Conservation (phyloP, 345 rosid genomes). For the Conringia planisiliqua region DNA sequence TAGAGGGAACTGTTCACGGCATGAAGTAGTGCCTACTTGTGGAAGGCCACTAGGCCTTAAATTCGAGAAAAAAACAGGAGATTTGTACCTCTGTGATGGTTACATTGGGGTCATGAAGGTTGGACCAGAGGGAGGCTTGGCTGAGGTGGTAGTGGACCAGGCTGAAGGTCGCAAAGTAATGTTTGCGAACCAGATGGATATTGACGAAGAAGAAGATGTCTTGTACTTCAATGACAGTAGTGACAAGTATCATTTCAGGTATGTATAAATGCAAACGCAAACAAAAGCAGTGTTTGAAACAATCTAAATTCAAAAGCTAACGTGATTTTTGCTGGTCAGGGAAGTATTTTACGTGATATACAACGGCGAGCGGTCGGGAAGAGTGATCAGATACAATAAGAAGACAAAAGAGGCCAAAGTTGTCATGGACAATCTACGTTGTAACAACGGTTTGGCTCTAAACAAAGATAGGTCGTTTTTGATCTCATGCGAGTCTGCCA, state of each 20-base stretch:
- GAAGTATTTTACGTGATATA: background rate
- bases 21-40: slow-evolving; percentile 53
- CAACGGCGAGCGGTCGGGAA: slow-evolving; percentile 5
- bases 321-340: background rate
- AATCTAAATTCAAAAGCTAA: background rate
- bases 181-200: slow-evolving; percentile 62
- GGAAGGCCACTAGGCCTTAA: slow-evolving; percentile 74
- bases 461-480: slow-evolving; percentile 55
- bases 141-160: slow-evolving; percentile 40
- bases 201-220: slow-evolving; percentile 51
- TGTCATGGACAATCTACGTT: slow-evolving; percentile 31
- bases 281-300: background rate
- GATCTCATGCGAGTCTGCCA: slow-evolving; percentile 44
- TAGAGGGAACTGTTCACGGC: slow-evolving; percentile 52
- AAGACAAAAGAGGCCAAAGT: slow-evolving; percentile 24
- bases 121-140: slow-evolving; percentile 64
- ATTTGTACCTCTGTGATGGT: slow-evolving; percentile 75
- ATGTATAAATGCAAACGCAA: background rate
- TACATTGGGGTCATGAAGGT: slow-evolving; percentile 60
- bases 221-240: slow-evolving; percentile 77
- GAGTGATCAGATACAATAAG: slow-evolving; percentile 19
- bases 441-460: slow-evolving; percentile 63
- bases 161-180: slow-evolving; percentile 50
- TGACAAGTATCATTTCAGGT: slow-evolving; percentile 54
- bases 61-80: slow-evolving; percentile 61